Conservation (phyloP, 2,329 filamentous ascomycete species). For the Lachnellula occidentalis region DNA sequence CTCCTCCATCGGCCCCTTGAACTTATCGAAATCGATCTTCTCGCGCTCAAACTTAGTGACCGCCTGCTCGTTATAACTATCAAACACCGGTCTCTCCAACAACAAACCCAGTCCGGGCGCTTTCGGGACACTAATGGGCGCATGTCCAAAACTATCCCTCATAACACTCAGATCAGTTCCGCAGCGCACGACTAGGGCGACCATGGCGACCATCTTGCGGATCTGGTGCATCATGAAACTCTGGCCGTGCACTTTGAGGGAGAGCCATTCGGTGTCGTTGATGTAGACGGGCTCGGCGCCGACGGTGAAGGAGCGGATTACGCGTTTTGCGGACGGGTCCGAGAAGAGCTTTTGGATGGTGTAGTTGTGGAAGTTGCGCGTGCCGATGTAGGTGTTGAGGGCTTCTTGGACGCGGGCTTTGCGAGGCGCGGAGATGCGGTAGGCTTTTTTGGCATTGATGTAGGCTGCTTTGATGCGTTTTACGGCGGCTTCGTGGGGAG, state of each 20-base stretch:
- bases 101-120: conserved; percentile 83
- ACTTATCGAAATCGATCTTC: conserved; percentile 72
- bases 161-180: conserved; percentile 71
- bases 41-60: conserved; percentile 57
- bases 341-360: conserved; percentile 79
- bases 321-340: conserved; percentile 80
- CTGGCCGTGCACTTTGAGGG: conserved; percentile 92
- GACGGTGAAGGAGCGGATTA: conserved; percentile 87
- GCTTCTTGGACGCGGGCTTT: conserved; percentile 65
- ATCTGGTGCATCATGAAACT: conserved; percentile 99
- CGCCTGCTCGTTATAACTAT: conserved; percentile 76
- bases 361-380: conserved; percentile 94
- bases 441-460: conserved; percentile 73
- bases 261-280: conserved; percentile 90
- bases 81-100: conserved; percentile 87
- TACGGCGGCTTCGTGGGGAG: conserved; percentile 57
- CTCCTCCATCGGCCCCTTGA: conserved; percentile 70
- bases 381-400: conserved; percentile 73
- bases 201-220: conserved; percentile 97
- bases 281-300: conserved; percentile 74
- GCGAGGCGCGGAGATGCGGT: conserved; percentile 71
- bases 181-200: conserved; percentile 75
- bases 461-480: conserved; percentile 78
- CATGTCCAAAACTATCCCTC: conserved; percentile 63
- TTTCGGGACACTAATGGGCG: conserved; percentile 84